Evolutionary conservation across 2,329 filamentous ascomycete genomes (phyloP).

Genomic region (Xylariaceae sp.): DNA sequence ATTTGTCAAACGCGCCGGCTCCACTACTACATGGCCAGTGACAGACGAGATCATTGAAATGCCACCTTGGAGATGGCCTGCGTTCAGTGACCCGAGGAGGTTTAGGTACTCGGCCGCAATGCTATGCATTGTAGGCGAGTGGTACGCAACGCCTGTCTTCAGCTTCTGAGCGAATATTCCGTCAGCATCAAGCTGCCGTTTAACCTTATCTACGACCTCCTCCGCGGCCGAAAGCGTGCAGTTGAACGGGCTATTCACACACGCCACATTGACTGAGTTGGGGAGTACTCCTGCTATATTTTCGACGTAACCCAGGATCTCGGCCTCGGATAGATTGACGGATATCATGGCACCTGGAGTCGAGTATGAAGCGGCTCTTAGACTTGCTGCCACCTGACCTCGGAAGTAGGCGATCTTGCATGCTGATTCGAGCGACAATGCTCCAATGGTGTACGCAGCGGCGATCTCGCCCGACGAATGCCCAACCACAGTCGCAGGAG

Average conservation of each 20-base stretch:
- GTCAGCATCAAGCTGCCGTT: conserved; percentile 27
- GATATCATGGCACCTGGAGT: conserved; percentile 36
- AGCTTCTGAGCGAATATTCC: conserved; percentile 37
- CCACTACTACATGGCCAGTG: too few species aligned
- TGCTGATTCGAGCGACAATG: conserved; percentile 32
- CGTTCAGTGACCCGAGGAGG: conserved; percentile 17
- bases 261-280: conserved; percentile 31
- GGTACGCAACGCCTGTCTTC: conserved; percentile 35
- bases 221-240: conserved; percentile 37
- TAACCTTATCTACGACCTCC: conserved; percentile 30
- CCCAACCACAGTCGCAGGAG: conserved; percentile 35
- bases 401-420: conserved; percentile 40
- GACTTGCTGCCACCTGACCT: conserved; percentile 32
- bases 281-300: conserved; percentile 11
- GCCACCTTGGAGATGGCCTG: too few species aligned
- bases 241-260: conserved; percentile 39
- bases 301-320: conserved; percentile 27
- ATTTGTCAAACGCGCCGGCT: not conserved
- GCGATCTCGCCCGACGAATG: conserved; percentile 45
- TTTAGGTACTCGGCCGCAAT: conserved; percentile 31
- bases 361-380: conserved; percentile 24
- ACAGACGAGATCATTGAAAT: conserved; percentile 32
- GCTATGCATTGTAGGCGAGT: conserved; percentile 30
- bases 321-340: conserved; percentile 29
- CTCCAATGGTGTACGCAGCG: conserved; percentile 38